Base-by-base conservation (phyloP, 768 basidiomycete species). In the Tricholoma sp. region DNA sequence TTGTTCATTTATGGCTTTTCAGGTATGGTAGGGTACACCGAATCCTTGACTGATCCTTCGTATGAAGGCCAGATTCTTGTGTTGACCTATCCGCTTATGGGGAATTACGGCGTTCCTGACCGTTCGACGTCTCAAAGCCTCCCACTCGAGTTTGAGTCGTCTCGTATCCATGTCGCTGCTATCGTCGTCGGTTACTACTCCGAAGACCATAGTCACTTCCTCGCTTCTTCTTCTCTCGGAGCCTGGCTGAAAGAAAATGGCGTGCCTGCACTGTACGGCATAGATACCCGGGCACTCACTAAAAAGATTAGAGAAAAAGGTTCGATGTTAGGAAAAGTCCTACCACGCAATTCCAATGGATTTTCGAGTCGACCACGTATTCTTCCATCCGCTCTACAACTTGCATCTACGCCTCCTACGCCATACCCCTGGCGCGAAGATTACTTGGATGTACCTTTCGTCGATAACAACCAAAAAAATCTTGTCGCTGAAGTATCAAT, bases 1-100 rank as follows among this genome's bases (percentile, higher is more conserved):
- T 52, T 58, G 57, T 56, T 22, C 54, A 31, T 29, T 14, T 16
- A 52, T 59, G 54, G 59, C 55, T 50, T 46, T 54, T 55, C 67
- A 99, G 97, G 97, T 56, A 98, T 99, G 96, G 94, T 98, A 56
- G 97, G 97, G 29, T 99, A 99, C 73, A 94, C 93, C 35, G 97
- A 98, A 67, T 98, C 96, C 18, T 77, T 98, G 64, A 99, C 97
- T 46, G 97, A 98, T 71, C 97, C 97, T 18, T 98, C 96, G 1
- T 99, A 99, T 73, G 88, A 96, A 71, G 94, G 94, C 34, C 97
- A 98, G 73, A 98, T 99, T 68, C 88, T 99, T 58, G 85, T 99
- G 61, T 81, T 98, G 63, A 98, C 97, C 1, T 98, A 98, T 75
- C 97, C 97, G 12, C 80, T 99, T 64, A 78, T 98, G 61, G 97